Conservation (phyloP, 176 grass and related monocot genomes). For the Poa pratensis region DNA sequence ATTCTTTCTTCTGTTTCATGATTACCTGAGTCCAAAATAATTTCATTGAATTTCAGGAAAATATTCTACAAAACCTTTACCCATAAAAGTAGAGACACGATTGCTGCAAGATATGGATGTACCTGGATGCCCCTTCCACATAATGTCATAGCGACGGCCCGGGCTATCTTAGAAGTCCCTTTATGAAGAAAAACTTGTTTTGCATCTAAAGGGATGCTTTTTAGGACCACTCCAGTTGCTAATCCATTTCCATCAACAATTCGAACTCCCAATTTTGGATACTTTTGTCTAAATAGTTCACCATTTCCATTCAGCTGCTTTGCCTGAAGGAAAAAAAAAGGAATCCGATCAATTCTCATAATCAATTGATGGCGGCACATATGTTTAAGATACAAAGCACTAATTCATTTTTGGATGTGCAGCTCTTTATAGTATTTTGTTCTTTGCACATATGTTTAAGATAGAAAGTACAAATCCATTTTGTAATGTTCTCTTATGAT, state of each 20-base stretch:
- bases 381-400: background rate
- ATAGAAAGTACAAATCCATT: too few relatives aligned
- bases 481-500: background rate
- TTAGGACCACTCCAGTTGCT: slow-evolving; percentile 73
- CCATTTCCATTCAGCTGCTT: slow-evolving; percentile 80
- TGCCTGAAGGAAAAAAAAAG: slow-evolving; percentile 37
- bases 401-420: background rate
- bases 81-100: background rate
- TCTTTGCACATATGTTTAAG: too few relatives aligned
- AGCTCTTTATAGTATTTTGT: too few relatives aligned
- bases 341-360: background rate
- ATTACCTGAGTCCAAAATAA: slow-evolving; percentile 59
- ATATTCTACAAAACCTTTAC: background rate
- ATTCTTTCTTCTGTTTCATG: slow-evolving; percentile 72
- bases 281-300: slow-evolving; percentile 77
- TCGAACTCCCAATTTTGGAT: slow-evolving; percentile 74
- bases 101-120: slow-evolving; percentile 21
- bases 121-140: slow-evolving; percentile 78
- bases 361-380: background rate
- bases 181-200: slow-evolving; percentile 67
- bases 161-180: slow-evolving; percentile 65
- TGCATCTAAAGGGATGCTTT: slow-evolving; percentile 64
- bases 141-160: slow-evolving; percentile 50
- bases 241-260: slow-evolving; percentile 89
- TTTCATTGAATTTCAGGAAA: background rate